Evolutionary conservation across 2,329 filamentous ascomycete species (phyloP), one percentile per base, ranked within the genome.

Genomic region (Pyrenophora seminiperda): DNA sequence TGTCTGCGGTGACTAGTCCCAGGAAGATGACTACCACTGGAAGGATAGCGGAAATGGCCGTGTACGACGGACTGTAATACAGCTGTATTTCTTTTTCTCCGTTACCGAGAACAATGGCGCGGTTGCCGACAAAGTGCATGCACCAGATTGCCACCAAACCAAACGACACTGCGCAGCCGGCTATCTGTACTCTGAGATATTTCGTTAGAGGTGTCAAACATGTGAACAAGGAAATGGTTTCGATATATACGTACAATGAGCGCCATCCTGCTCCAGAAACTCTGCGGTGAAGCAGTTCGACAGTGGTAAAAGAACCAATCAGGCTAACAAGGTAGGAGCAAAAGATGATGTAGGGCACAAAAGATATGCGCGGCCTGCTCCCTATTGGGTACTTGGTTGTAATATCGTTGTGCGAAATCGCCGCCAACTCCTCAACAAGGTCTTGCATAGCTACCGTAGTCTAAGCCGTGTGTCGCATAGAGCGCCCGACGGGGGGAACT

Each of bases 91-190:
- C 75, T 10, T 54, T 53, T 53, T 71, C 64, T 10, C 88, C 88
- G 56, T 85, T 59, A 31, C 81, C 86, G 14, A 96, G 80, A 19
- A 87, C 77, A 53, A 93, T 88, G 11, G 90, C 90, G 43, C 88
- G 81, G 68, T 94, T 93, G 17, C 90, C 90, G 58, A 94, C 87
- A 64, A 89, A 93, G 68, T 94, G 90, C 88, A 87, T 77, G 53
- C 75, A 76, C 73, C 73, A 81, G 40, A 81, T 80, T 13, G 78
- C 78, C 38, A 80, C 76, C 6, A 79, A 58, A 13, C 79, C 74
- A 65, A 79, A 75, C 1, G 76, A 75, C 1, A 77, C 65, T 29
- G 74, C 65, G 49, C 74, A 77, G 18, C 67, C 67, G 33, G 67
- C 61, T 13, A 76, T 70, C 52, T 79, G 75, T 9, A 76, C 56